Percentiles rank a stretch among this genome's conserved stretches.
These are phyloP conservation scores for Penicillium sp. DNA, from an alignment of 2,329 filamentous ascomycete species.

Conservation along the genomic window DNA sequence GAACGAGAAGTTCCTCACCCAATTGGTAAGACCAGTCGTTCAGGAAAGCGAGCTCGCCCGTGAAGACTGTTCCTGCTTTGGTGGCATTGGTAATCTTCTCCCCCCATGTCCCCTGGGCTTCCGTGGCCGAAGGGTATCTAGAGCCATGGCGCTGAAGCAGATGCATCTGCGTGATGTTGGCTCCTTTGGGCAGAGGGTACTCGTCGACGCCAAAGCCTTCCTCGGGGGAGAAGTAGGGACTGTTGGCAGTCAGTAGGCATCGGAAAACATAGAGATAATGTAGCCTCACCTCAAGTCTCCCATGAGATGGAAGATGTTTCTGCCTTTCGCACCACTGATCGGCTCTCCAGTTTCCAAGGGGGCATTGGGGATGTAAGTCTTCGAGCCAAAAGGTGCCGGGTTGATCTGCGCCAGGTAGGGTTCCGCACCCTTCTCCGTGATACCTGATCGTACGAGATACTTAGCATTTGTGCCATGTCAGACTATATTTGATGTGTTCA, in stretches of 20 bases:
- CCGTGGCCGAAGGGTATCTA: slow-evolving; percentile 65
- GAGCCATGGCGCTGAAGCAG: slow-evolving; percentile 73
- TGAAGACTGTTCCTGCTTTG: slow-evolving; percentile 17
- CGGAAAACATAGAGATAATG: too few species aligned
- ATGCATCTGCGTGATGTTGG: slow-evolving; percentile 67
- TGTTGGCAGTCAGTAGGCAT: too few species aligned
- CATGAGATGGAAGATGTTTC: not conserved
- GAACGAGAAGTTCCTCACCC: too few species aligned
- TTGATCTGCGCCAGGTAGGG: slow-evolving; percentile 63
- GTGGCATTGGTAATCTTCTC: slow-evolving; percentile 57
- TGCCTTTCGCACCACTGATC: too few species aligned
- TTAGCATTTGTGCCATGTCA: too few species aligned
- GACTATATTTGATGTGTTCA: too few species aligned
- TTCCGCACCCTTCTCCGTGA: too few species aligned
- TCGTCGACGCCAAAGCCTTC: slow-evolving; percentile 70
- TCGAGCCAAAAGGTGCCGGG: slow-evolving; percentile 60
- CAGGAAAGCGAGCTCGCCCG: too few species aligned
- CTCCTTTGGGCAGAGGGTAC: slow-evolving; percentile 63
- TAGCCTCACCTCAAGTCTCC: too few species aligned
- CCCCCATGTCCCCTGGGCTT: slow-evolving; percentile 56
- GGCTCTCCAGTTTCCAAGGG: too few species aligned
- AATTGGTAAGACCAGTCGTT: too few species aligned
- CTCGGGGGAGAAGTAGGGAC: slow-evolving; percentile 63
- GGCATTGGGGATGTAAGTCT: slow-evolving; percentile 52
- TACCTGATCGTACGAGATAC: too few species aligned